phyloP scores from a whole-genome alignment of 306 rosid genomes.

The Comarum palustre region DNA sequence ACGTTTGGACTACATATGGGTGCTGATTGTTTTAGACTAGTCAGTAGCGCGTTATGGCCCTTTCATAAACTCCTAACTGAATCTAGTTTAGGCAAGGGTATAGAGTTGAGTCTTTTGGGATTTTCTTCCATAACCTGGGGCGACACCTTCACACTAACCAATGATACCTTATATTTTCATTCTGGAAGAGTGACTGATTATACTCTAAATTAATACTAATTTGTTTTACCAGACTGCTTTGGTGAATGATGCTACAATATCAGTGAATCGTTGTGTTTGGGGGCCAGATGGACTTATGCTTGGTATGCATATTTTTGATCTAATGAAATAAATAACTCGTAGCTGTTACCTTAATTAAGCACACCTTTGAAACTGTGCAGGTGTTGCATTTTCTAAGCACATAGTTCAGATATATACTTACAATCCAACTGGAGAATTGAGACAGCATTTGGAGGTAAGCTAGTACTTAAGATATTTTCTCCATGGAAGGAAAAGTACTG shows the following conservation, averaged over 20 bases:
- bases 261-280: constrained; percentile 51
- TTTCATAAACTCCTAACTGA: not conserved
- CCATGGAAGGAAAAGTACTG: not conserved
- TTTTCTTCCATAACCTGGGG: not conserved
- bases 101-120: not conserved
- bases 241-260: constrained; percentile 38
- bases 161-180: not conserved
- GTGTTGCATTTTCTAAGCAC: constrained; percentile 46
- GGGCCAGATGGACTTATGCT: constrained; percentile 44
- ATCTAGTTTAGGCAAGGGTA: not conserved
- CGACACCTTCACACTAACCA: constrained; percentile 1
- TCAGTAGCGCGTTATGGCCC: not conserved
- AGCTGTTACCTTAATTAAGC: not conserved
- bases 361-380: constrained; percentile 16
- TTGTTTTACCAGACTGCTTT: constrained; percentile 30
- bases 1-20: not conserved
- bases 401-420: constrained; percentile 38
- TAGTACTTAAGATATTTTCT: not conserved
- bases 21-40: not conserved
- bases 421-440: constrained; percentile 41
- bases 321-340: not conserved
- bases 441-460: constrained; percentile 43
- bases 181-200: constrained; percentile 12
- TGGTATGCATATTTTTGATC: constrained; percentile 26
- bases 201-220: constrained; percentile 9